Conservation (phyloP, 495 filamentous ascomycete species). For the Penicillium verhagenii region DNA sequence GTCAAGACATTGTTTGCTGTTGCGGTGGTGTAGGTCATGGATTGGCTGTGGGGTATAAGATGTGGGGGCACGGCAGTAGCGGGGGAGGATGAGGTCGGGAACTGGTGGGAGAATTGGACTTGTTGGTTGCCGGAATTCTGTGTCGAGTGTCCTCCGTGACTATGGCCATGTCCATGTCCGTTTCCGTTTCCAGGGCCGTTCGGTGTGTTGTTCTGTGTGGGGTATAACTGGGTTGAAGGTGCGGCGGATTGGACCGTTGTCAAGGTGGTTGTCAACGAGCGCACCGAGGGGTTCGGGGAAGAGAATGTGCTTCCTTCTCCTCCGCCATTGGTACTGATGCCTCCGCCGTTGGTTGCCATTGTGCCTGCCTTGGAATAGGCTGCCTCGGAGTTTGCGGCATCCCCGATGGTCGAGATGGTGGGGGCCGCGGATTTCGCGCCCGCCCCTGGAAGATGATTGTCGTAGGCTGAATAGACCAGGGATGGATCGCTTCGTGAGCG, state of each 20-base stretch:
- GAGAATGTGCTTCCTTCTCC: slow-evolving; percentile 86
- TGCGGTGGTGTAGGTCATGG: slow-evolving; percentile 80
- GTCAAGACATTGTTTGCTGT: slow-evolving; percentile 91
- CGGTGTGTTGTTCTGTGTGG: slow-evolving; percentile 37
- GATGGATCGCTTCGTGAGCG: slow-evolving; percentile 53
- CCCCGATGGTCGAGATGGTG: slow-evolving; percentile 77
- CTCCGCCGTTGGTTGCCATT: slow-evolving; percentile 60
- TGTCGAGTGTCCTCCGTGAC: slow-evolving; percentile 43
- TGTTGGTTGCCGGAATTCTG: slow-evolving; percentile 50
- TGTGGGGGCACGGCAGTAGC: slow-evolving; percentile 81
- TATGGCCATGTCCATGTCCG: too few species aligned
- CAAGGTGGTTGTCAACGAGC: slow-evolving; percentile 89
- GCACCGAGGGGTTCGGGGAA: slow-evolving; percentile 86
- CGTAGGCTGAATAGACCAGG: slow-evolving; percentile 56
- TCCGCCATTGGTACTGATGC: slow-evolving; percentile 63
- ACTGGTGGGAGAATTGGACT: slow-evolving; percentile 85
- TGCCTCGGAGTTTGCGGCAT: slow-evolving; percentile 68
- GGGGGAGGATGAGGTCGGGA: slow-evolving; percentile 62
- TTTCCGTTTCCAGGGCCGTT: slow-evolving; percentile 43
- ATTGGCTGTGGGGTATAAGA: slow-evolving; percentile 65
- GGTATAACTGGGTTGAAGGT: slow-evolving; percentile 60
- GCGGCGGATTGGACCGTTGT: slow-evolving; percentile 92
- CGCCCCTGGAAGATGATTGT: slow-evolving; percentile 53
- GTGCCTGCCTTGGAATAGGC: slow-evolving; percentile 80
- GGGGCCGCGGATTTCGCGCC: slow-evolving; percentile 72